A percentile compares a stretch with the other conserved stretches of the same genome.
These are phyloP conservation scores for Pachysandra terminalis DNA, from an alignment of 164 flowering plant genomes.

Conservation along the genomic window DNA sequence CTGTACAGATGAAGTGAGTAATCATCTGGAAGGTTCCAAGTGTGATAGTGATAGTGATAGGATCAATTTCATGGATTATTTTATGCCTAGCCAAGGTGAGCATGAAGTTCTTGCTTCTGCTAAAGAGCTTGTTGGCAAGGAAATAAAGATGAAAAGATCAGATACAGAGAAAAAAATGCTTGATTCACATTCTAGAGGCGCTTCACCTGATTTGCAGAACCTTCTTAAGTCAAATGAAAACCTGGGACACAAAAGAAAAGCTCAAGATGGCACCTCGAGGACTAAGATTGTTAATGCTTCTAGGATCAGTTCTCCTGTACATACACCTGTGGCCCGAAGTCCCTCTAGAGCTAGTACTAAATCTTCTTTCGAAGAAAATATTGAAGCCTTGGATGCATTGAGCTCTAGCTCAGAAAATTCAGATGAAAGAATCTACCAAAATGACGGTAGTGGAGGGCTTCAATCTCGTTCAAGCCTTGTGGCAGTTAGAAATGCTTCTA, in stretches of 20 bases:
- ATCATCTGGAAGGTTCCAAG: conserved; percentile 11
- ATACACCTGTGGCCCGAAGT: background rate
- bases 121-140: conserved; percentile 14
- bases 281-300: conserved; percentile 10
- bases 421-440: conserved; percentile 5
- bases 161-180: conserved; percentile 20
- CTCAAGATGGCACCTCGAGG: conserved; percentile 11
- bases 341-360: background rate
- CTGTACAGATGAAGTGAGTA: conserved; percentile 11
- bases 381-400: conserved; percentile 11
- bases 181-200: conserved; percentile 14
- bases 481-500: conserved; percentile 16
- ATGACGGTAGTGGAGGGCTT: conserved; percentile 10
- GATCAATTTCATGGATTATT: conserved; percentile 29
- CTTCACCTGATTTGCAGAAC: conserved; percentile 14
- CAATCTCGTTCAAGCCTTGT: conserved; percentile 11
- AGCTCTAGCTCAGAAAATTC: conserved; percentile 28
- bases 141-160: conserved; percentile 13
- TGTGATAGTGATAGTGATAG: conserved; percentile 15
- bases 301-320: conserved; percentile 1
- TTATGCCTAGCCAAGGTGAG: conserved; percentile 22
- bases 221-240: conserved; percentile 20
- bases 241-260: conserved; percentile 16
- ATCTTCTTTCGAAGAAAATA: conserved; percentile 11
- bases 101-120: conserved; percentile 17